A percentile compares a stretch with the other conserved stretches of the same genome.
Conservation (phyloP, 306 rosid species). For the Phaseolus lunatus region DNA sequence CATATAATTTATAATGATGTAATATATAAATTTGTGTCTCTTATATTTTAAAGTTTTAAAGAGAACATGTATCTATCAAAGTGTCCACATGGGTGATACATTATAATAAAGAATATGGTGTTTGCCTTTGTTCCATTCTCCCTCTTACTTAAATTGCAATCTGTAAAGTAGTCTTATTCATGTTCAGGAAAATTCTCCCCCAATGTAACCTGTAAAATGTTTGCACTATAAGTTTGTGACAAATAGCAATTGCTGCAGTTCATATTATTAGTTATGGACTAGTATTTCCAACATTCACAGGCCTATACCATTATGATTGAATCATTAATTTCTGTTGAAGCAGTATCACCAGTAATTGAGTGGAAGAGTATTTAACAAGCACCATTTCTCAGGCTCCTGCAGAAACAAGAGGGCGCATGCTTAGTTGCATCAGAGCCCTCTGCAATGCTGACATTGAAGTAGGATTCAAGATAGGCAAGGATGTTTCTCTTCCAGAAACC, state of each 20-base stretch:
- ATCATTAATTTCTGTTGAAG: constrained; percentile 47
- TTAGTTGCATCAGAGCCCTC: constrained; percentile 80
- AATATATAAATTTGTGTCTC: no score
- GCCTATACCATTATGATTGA: constrained; percentile 42
- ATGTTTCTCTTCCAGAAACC: constrained; percentile 93
- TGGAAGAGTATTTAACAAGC: constrained; percentile 52
- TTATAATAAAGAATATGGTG: constrained; percentile 16
- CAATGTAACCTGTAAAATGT: not conserved
- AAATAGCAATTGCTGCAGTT: not conserved
- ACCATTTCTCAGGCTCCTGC: constrained; percentile 77
- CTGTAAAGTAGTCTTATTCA: not conserved
- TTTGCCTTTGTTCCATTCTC: not conserved
- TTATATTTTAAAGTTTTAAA: no score
- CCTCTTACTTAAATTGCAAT: constrained; percentile 3
- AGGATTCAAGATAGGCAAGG: constrained; percentile 92
- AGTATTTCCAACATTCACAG: constrained; percentile 12
- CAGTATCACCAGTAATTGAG: constrained; percentile 49
- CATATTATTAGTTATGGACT: constrained; percentile 6
- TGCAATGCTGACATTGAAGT: constrained; percentile 90
- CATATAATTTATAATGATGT: no score
- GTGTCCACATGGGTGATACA: no score
- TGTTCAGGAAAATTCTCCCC: constrained; percentile 10
- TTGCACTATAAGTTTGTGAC: constrained; percentile 8
- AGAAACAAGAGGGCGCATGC: constrained; percentile 75
- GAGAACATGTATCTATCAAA: no score